Evolutionary conservation across 257 asterid genomes (phyloP).

Genomic region (Solanum infundibuliforme): DNA sequence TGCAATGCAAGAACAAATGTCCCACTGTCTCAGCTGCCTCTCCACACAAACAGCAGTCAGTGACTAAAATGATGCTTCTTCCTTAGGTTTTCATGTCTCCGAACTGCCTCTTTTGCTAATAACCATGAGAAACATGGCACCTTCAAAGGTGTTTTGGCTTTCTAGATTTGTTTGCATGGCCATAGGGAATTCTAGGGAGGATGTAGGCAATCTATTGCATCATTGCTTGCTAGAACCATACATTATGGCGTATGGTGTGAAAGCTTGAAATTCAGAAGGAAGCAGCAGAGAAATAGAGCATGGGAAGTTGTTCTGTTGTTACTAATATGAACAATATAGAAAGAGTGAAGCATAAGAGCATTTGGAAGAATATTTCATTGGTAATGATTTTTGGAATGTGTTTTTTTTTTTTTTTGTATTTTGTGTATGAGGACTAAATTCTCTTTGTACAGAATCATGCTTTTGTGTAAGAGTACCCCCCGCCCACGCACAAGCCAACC

Average conservation of each 20-base stretch:
- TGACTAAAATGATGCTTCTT: background rate
- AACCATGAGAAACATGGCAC: background rate
- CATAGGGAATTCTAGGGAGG: background rate
- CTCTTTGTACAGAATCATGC: background rate
- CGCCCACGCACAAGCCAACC: background rate
- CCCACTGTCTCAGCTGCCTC: background rate
- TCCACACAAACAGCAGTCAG: background rate
- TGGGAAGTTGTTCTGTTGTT: background rate
- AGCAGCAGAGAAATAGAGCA: background rate
- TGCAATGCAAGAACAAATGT: background rate
- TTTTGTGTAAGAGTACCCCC: background rate
- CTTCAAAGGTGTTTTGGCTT: background rate
- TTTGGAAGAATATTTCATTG: background rate
- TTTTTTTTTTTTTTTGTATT: background rate
- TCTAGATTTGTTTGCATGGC: background rate
- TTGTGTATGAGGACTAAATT: background rate
- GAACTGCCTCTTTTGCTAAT: background rate
- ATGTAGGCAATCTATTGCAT: background rate
- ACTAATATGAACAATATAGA: background rate
- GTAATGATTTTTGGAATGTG: background rate
- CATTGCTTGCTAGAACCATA: background rate
- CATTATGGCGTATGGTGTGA: background rate
- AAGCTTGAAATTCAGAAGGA: background rate
- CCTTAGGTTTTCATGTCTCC: background rate
- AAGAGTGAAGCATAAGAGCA: background rate